Base-by-base conservation (phyloP, 208 protist species). In the Perkinsela sp. region DNA sequence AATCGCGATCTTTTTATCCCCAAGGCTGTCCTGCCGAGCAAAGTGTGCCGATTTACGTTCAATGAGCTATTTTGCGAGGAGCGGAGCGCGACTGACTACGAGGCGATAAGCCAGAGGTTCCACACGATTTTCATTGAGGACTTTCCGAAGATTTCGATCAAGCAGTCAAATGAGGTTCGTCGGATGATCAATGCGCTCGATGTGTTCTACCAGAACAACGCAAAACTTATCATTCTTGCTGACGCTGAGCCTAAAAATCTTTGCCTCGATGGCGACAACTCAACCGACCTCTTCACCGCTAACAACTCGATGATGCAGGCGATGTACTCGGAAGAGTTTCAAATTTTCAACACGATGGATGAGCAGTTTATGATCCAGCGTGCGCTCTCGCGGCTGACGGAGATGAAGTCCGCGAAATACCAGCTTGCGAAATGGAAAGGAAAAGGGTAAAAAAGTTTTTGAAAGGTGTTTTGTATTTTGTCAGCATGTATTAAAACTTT, bases 131-230 rank as follows among this genome's bases (percentile, higher is more conserved):
- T 91, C 72, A 81, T 93, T 70, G 80, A 88, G 32, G 80, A 83
- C 30, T 78, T 92, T 0, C 84, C 83, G 1, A 80, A 80, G 29
- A 89, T 89, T 48, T 48, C 82, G 1, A 86, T 85, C 71, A 72
- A 87, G 29, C 78, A 70, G 67, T 85, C 70, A 66, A 85, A 90
- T 67, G 78, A 89, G 28, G 90, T 89, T 67, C 82, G 83, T 66
- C 80, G 88, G 0, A 91, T 93, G 72, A 72, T 93, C 2, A 72
- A 87, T n/a, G 75, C 91, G n/a, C 80, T 93, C 67, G 88, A 93
- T 73, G 81, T 80, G 1, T 74, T 93, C 30, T 93, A 93, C 68
- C 81, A 89, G 70, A 78, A 74, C 69, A 84, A 78, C 32, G 87
- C 80, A 69, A 91, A 91, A 70, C 75, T 90, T 0, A 71, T 93